Evolutionary conservation across 148 eudicot species (phyloP).

Genomic region (Spergularia bocconei): DNA sequence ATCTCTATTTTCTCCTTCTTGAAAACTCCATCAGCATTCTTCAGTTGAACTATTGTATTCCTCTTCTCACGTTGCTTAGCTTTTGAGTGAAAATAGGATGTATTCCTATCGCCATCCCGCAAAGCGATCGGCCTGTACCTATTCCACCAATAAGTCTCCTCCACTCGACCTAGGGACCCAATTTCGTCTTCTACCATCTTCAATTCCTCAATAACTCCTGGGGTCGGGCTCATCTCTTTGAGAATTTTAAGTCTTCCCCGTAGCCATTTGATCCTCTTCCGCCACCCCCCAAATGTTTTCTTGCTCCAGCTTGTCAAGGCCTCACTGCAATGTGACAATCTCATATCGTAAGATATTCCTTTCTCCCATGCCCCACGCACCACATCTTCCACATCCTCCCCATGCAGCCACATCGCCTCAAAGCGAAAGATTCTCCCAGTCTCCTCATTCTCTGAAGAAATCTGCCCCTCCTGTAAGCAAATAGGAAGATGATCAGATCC

Average conservation of each 20-base stretch:
- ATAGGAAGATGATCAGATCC: neutral
- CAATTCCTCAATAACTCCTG: too few species aligned
- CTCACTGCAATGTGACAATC: too few species aligned
- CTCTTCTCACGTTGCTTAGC: neutral
- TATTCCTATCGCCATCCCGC: neutral
- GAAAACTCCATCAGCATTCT: too few species aligned
- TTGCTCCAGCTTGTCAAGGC: too few species aligned
- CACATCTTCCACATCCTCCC: neutral
- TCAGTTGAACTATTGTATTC: too few species aligned
- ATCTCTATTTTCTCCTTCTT: too few species aligned
- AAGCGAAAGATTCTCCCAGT: neutral
- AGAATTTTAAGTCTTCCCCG: too few species aligned
- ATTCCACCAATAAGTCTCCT: neutral
- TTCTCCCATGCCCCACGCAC: neutral
- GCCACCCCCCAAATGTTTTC: too few species aligned
- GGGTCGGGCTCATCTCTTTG: too few species aligned
- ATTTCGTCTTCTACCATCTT: too few species aligned
- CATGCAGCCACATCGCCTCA: neutral
- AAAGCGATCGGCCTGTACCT: neutral
- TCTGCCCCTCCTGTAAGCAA: neutral
- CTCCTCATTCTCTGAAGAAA: neutral
- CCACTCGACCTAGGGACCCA: neutral
- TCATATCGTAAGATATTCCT: too few species aligned
- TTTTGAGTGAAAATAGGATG: neutral
- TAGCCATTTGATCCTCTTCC: too few species aligned